Evolutionary conservation across 1,139 yeast genomes (phyloP), one percentile per base, ranked within the genome.

Genomic region (Candida sp.): DNA sequence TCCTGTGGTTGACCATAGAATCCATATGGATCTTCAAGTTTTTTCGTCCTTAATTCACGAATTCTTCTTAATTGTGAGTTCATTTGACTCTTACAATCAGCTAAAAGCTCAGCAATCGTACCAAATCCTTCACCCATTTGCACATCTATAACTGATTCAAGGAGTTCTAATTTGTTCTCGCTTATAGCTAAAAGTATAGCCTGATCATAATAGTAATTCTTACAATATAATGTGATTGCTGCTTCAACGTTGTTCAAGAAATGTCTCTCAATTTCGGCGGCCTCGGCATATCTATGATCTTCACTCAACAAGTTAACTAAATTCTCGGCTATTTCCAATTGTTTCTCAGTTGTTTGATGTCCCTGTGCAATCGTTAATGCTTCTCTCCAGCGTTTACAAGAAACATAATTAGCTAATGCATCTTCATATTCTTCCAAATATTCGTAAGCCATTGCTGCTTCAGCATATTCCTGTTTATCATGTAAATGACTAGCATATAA

Each of bases 61-160:
- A 95, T 69, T 57, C 99, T 80, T 50, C 74, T 80, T 51, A 90
- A 68, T 66, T 95, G 99, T 0, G 98, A 86, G 39, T 73, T 77
- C 42, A 88, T 68, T 69, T 95, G 99, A 8, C 86, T 81, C 55
- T 81, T 82, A 68, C 97, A 93, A 61, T 95, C 99, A 11, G 97
- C 95, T 41, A 91, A 67, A 33, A 93, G 72, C 63, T 95, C 98
- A 2, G 96, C 93, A 51, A 90, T 75, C 0, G 80, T 73, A 49
- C 95, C 96, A 64, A 90, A 95, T 1, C 95, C 95, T 61, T 93
- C 98, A 42, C 85, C 82, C 36, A 93, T 66, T 35, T 84, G 87
- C 2, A 83, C 79, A 53, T 88, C 96, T 39, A 91, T 78, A 9
- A 84, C 66, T 2, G 74, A 63, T 41, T 76, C 81, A 30, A 87